Evolutionary conservation across 1,284 basidiomycete species (phyloP).

Genomic region (Cryptococcus sp.): DNA sequence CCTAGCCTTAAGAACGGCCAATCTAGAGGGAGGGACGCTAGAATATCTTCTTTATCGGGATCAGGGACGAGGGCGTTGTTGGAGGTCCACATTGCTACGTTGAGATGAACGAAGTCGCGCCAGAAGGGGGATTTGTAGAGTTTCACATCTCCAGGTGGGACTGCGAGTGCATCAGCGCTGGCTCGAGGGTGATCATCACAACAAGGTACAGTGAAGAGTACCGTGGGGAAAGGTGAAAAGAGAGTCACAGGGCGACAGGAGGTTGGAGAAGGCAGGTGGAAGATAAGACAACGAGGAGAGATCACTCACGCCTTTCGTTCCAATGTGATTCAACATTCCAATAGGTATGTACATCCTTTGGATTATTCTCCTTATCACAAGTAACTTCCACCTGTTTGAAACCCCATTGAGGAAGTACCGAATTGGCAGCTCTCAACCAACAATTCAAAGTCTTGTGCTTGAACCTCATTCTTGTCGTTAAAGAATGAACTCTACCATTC

Average conservation of each 20-base stretch:
- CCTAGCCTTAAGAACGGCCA: constrained; percentile 91
- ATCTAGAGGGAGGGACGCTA: constrained; percentile 85
- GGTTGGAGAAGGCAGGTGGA: not conserved
- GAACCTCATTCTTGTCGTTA: constrained; percentile 86
- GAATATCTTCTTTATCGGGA: constrained; percentile 95
- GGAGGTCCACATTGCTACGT: constrained; percentile 99
- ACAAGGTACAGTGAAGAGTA: no score
- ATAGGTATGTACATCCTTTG: constrained; percentile 78
- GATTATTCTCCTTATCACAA: constrained; percentile 84
- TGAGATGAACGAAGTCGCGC: constrained; percentile 96
- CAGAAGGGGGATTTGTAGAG: constrained; percentile 89
- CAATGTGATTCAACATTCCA: constrained; percentile 99
- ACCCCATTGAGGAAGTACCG: constrained; percentile 91
- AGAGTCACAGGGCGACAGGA: not conserved
- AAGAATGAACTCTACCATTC: constrained; percentile 67
- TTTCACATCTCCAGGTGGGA: constrained; percentile 75
- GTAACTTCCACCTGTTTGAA: constrained; percentile 98
- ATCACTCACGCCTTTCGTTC: constrained; percentile 77
- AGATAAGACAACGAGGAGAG: not conserved
- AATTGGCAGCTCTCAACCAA: constrained; percentile 86
- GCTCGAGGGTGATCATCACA: no score
- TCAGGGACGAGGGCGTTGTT: constrained; percentile 97
- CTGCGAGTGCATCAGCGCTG: constrained; percentile 50
- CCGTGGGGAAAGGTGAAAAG: not conserved
- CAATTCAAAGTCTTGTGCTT: constrained; percentile 73